A percentile compares a stretch with the other conserved stretches of the same genome.
phyloP scores from a whole-genome alignment of 805 yeast genomes.

The Yamadazyma laniorum region DNA sequence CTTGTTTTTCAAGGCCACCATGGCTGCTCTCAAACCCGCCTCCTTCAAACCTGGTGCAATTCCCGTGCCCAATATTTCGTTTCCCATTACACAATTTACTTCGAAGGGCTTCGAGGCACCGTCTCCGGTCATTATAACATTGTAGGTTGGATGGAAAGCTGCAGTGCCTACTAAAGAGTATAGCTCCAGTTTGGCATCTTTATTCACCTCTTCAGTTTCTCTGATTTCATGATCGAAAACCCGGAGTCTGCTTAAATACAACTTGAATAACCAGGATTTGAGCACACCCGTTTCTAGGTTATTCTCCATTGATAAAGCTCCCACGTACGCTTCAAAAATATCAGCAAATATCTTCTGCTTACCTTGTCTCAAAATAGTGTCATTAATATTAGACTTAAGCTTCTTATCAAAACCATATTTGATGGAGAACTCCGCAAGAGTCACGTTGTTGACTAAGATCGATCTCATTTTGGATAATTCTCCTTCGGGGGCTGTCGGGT shows the following conservation, averaged over 20 bases:
- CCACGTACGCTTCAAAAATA: slow-evolving; percentile 90
- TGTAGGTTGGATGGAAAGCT: slow-evolving; percentile 58
- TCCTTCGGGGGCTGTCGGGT: slow-evolving; percentile 79
- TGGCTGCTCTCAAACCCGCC: slow-evolving; percentile 86
- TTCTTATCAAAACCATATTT: slow-evolving; percentile 63
- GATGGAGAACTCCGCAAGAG: slow-evolving; percentile 66
- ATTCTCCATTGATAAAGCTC: slow-evolving; percentile 70
- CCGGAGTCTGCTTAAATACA: slow-evolving; percentile 47
- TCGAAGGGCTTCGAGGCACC: slow-evolving; percentile 50
- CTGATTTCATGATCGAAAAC: slow-evolving; percentile 32
- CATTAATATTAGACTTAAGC: slow-evolving; percentile 51
- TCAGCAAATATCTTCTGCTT: slow-evolving; percentile 79
- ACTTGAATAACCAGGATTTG: slow-evolving; percentile 53
- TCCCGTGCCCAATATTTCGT: slow-evolving; percentile 70
- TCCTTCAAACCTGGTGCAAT: slow-evolving; percentile 64
- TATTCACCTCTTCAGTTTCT: slow-evolving; percentile 43
- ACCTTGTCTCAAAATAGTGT: slow-evolving; percentile 45
- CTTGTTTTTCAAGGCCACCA: slow-evolving; percentile 64
- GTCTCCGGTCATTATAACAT: slow-evolving; percentile 44
- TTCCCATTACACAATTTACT: slow-evolving; percentile 66
- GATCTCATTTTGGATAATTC: slow-evolving; percentile 70
- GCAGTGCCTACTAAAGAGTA: slow-evolving; percentile 82
- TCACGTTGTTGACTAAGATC: slow-evolving; percentile 67
- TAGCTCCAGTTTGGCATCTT: slow-evolving; percentile 72
- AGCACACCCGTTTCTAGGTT: slow-evolving; percentile 46